Conservation (phyloP, 129 eudicot species). For the Chrysanthemum lavandulifolium region DNA sequence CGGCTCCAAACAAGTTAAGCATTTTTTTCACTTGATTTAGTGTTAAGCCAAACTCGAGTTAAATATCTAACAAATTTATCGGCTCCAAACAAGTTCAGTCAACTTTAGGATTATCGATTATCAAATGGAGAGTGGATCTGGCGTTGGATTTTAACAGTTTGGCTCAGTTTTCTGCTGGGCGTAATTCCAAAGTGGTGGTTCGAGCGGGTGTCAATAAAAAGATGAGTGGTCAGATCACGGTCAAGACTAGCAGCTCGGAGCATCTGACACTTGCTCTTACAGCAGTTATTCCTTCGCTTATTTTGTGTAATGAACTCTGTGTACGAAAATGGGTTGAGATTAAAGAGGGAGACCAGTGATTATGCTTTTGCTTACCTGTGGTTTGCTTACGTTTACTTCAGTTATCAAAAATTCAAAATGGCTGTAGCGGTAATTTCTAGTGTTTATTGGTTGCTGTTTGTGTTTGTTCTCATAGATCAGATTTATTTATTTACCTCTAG, state of each 20-base stretch:
- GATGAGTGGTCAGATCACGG: conserved; percentile 79
- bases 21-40: not conserved
- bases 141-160: conserved; percentile 64
- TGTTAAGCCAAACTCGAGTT: no score
- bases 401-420: no score
- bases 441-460: no score
- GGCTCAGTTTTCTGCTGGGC: conserved; percentile 75
- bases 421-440: no score
- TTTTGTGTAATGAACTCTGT: conserved; percentile 33
- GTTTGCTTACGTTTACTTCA: not conserved
- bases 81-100: conserved; percentile 56
- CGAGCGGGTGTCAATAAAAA: conserved; percentile 74
- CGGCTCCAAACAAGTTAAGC: no score
- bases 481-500: no score
- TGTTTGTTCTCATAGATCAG: no score
- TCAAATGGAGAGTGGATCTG: conserved; percentile 84
- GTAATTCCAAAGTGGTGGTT: conserved; percentile 79
- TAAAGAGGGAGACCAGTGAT: conserved; percentile 25
- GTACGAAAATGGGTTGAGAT: conserved; percentile 30
- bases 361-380: not conserved
- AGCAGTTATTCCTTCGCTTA: conserved; percentile 58
- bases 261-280: conserved; percentile 76
- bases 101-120: conserved; percentile 49
- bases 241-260: conserved; percentile 93
- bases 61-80: no score